Conservation (phyloP, 495 filamentous ascomycete genomes). For the Podospora anserina region DNA sequence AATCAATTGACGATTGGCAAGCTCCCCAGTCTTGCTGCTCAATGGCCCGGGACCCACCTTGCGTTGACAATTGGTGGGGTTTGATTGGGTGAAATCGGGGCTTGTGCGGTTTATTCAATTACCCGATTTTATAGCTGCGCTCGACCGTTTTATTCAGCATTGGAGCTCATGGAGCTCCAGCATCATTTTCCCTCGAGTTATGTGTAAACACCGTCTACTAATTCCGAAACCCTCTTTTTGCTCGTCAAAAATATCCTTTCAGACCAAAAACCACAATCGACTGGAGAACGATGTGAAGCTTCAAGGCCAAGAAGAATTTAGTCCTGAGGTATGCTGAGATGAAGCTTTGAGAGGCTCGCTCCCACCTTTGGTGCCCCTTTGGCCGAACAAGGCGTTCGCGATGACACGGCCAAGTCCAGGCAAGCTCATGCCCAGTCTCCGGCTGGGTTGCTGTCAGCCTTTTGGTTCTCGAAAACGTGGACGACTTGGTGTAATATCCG, state of each 20-base stretch:
- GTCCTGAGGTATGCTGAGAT: too few relatives aligned
- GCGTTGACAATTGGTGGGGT: conserved; percentile 23
- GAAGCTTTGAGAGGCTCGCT: too few relatives aligned
- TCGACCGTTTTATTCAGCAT: background rate
- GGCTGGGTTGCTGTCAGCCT: background rate
- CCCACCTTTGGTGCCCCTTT: too few relatives aligned
- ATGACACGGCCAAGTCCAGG: background rate
- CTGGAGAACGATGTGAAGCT: too few relatives aligned
- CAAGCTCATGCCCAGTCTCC: background rate
- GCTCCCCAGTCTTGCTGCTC: background rate
- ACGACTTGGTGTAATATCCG: background rate
- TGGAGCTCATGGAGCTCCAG: background rate
- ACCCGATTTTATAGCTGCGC: conserved; percentile 13
- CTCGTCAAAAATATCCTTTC: too few relatives aligned
- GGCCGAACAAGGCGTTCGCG: too few relatives aligned
- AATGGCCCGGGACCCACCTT: conserved; percentile 14
- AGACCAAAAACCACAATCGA: too few relatives aligned
- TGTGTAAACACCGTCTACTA: too few relatives aligned
- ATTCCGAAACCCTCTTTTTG: too few relatives aligned
- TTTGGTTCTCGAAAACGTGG: background rate
- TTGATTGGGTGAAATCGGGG: conserved; percentile 22
- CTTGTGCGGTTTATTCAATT: conserved; percentile 17
- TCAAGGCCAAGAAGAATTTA: too few relatives aligned
- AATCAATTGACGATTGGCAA: conserved; percentile 15
- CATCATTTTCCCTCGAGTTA: background rate